Percentiles rank a stretch among this genome's conserved stretches.
Evolutionary conservation across 352 stramenopile species (phyloP).

Genomic region (Globisporangium barbulae): DNA sequence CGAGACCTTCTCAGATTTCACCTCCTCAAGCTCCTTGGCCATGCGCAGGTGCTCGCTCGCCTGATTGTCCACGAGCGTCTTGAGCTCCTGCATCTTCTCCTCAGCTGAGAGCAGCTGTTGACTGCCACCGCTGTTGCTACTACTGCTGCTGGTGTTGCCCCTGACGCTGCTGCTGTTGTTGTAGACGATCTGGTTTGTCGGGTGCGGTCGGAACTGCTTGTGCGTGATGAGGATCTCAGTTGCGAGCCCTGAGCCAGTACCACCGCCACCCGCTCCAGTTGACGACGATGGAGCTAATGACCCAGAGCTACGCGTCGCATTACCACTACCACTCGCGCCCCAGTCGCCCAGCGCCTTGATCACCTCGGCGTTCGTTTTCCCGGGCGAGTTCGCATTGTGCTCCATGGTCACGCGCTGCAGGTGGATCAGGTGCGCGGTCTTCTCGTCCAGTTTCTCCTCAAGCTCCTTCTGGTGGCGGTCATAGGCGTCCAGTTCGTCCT

Average conservation of each 20-base stretch:
- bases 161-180: constrained; percentile 36
- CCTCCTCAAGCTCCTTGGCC: constrained; percentile 81
- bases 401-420: constrained; percentile 91
- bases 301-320: constrained; percentile 4
- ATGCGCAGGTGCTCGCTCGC: constrained; percentile 50
- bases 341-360: constrained; percentile 67
- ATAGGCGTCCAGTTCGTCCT: constrained; percentile 94
- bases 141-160: not conserved
- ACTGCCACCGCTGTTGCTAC: constrained; percentile 5
- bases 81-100: constrained; percentile 86
- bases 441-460: constrained; percentile 93
- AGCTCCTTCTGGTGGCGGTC: constrained; percentile 91
- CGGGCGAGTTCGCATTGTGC: constrained; percentile 63
- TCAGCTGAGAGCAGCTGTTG: constrained; percentile 39
- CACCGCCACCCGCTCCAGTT: not conserved
- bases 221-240: constrained; percentile 56
- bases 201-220: constrained; percentile 67
- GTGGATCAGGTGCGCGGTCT: constrained; percentile 92
- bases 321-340: constrained; percentile 18
- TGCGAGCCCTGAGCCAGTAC: constrained; percentile 1
- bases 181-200: constrained; percentile 32
- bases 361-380: constrained; percentile 57
- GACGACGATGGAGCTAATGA: not conserved
- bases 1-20: constrained; percentile 86
- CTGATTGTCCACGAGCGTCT: constrained; percentile 57